Conservation (phyloP, 75 land plant species). For the Isoetes taiwanensis region DNA sequence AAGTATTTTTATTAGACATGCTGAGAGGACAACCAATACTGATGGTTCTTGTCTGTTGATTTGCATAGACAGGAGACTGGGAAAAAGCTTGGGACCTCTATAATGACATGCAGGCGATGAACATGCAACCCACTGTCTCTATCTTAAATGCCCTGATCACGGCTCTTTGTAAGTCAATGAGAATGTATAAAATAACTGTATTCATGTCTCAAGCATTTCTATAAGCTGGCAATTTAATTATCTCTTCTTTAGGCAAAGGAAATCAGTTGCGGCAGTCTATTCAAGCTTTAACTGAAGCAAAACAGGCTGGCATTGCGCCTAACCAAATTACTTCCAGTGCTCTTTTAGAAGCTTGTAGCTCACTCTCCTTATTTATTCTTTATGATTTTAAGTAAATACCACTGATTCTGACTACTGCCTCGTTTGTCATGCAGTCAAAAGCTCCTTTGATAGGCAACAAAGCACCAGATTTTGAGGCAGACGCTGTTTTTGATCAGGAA, state of each 20-base stretch:
- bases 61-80: conserved; percentile 83
- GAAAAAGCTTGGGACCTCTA: conserved; percentile 60
- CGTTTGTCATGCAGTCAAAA: too few species aligned
- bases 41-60: too few species aligned
- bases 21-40: too few species aligned
- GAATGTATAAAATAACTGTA: too few species aligned
- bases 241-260: conserved; percentile 45
- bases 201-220: too few species aligned
- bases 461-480: conserved; percentile 97
- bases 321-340: conserved; percentile 59
- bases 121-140: conserved; percentile 47
- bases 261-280: conserved; percentile 44
- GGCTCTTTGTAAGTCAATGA: conserved; percentile 73
- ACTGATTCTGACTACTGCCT: too few species aligned
- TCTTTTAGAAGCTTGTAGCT: conserved; percentile 55
- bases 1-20: too few species aligned
- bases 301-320: conserved; percentile 32
- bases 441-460: conserved; percentile 73
- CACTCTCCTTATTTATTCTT: too few species aligned
- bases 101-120: conserved; percentile 38
- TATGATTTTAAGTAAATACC: too few species aligned
- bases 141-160: conserved; percentile 82
- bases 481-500: conserved; percentile 98
- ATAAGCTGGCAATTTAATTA: too few species aligned
- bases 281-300: conserved; percentile 54